Base-by-base conservation (phyloP, 2,329 filamentous ascomycete genomes). In the Colletotrichum tropicale region DNA sequence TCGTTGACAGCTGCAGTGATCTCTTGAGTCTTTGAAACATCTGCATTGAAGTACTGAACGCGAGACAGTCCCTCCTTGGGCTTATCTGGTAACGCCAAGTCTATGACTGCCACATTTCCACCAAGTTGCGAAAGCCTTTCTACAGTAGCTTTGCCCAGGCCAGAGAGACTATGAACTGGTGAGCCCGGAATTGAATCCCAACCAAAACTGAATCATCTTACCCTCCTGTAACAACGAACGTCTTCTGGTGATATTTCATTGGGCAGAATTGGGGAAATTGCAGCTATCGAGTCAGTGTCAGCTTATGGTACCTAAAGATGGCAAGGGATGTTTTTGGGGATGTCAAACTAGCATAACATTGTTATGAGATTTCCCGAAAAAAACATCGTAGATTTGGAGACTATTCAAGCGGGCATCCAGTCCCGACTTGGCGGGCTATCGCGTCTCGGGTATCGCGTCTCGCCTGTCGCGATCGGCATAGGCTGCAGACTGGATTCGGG, bases 261-360 rank as follows among this genome's bases (percentile, higher is more conserved):
- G 1, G 7, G 36, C 1, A 2, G 2, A 18, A 6, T 43, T 9
- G 36, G 16, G 2, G 1, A 43, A 43, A 18, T 43, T 43, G 16
- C 16, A 43, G 2, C 8, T 43, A 16, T 43, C 36, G 1, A 18
- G 36, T 43, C 8, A 43, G 16, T 43, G 8, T 3, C 3, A 43
- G 36, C 36, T 43, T 2, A 43, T n/a, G 3, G 2, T 43, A 6
- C 16, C 8, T n/a, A 18, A 43, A 43, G 36, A 43, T 43, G 36
- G 36, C 36, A 43, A 43, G 0, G 8, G 16, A 1, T 43, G 1
- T 43, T 43, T 43, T 43, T 1, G 0, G 5, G 36, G 36, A 2
- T 43, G 16, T 9, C 5, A 43, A n/a, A 43, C 2, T 43, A 43
- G 36, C 36, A 43, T n/a, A 43, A n/a, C 0, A 43, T 43, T 43